Conservation (phyloP, 371 early-diverging fungal genomes). For the Apophysomyces sp. region DNA sequence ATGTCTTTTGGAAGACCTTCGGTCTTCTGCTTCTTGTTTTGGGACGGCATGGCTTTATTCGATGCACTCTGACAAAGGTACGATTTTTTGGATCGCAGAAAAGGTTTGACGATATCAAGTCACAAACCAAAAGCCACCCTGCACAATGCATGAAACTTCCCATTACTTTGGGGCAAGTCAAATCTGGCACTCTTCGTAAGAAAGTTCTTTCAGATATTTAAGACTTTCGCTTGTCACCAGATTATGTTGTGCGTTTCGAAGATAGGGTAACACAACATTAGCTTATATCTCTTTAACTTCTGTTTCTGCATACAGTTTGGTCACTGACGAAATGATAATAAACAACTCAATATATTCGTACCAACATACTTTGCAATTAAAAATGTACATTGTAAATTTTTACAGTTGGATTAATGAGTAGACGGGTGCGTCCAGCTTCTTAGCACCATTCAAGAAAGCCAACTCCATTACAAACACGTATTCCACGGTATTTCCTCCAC, state of each 20-base stretch:
- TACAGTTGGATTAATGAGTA: slow-evolving; percentile 86
- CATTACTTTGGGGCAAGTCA: no score
- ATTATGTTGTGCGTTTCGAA: no score
- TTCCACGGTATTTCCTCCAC: slow-evolving; percentile 76
- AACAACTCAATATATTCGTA: no score
- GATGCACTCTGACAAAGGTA: neutral
- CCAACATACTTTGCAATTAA: neutral
- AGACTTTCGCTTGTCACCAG: no score
- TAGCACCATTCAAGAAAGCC: slow-evolving; percentile 77
- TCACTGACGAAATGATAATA: no score
- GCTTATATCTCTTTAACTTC: no score
- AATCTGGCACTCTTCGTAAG: no score
- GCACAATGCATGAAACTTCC: neutral
- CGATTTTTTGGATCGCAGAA: neutral
- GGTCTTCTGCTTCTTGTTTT: slow-evolving; percentile 24
- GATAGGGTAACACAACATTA: no score
- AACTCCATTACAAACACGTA: slow-evolving; percentile 93
- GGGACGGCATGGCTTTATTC: neutral
- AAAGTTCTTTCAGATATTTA: no score
- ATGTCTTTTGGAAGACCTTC: slow-evolving; percentile 30
- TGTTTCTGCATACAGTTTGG: no score
- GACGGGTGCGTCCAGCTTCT: slow-evolving; percentile 77
- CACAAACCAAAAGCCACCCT: neutral
- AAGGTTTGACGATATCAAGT: neutral
- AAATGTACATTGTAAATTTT: neutral